Evolutionary conservation across 441 rosid genomes (phyloP).

Genomic region (Adansonia grandidieri): DNA sequence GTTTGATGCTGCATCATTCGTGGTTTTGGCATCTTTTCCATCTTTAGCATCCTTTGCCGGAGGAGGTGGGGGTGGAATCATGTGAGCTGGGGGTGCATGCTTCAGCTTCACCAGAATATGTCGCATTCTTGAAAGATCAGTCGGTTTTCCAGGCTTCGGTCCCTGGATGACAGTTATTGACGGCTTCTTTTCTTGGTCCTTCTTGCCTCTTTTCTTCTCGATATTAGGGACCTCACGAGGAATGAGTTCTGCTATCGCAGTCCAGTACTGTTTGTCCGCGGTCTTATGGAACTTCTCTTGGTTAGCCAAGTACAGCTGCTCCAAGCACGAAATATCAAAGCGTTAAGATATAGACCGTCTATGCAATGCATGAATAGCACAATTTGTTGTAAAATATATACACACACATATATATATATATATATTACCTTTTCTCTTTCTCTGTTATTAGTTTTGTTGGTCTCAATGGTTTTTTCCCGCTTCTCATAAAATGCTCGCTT

Average conservation of each 20-base stretch:
- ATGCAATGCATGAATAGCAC: neutral
- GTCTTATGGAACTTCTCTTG: constrained; percentile 83
- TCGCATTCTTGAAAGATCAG: constrained; percentile 57
- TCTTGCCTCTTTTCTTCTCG: constrained; percentile 67
- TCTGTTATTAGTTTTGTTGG: constrained; percentile 59
- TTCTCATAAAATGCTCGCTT: constrained; percentile 68
- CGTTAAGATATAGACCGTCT: neutral
- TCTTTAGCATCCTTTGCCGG: constrained; percentile 49
- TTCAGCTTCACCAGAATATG: constrained; percentile 57
- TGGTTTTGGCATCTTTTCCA: constrained; percentile 35
- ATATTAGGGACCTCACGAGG: constrained; percentile 73
- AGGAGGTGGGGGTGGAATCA: constrained; percentile 58
- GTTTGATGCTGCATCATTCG: constrained; percentile 33
- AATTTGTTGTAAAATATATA: neutral
- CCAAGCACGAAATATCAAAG: constrained; percentile 21
- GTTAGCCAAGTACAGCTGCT: constrained; percentile 61
- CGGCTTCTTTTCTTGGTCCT: constrained; percentile 49
- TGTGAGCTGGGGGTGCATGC: constrained; percentile 51
- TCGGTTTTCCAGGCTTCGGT: constrained; percentile 60
- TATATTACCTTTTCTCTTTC: constrained; percentile 69
- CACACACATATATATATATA: too few relatives aligned
- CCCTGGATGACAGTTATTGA: constrained; percentile 47
- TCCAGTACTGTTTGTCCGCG: constrained; percentile 80
- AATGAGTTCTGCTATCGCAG: constrained; percentile 70
- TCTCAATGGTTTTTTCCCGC: constrained; percentile 63